Conservation (phyloP, 1,284 basidiomycete genomes). For the Puccinia polysora region DNA sequence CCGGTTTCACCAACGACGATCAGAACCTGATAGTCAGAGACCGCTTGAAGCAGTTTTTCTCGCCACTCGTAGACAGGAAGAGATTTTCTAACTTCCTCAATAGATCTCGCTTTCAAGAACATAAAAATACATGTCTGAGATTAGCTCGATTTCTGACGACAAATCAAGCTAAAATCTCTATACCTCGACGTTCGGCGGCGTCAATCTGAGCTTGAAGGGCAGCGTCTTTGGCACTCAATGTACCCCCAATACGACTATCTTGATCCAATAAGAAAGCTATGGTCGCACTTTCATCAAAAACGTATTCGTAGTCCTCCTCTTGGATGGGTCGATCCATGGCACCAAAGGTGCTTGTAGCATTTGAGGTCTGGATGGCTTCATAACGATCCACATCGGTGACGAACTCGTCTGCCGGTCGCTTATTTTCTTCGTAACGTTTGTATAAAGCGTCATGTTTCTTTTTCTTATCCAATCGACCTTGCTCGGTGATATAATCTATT, state of each 20-base stretch:
- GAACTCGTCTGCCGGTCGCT: constrained; percentile 73
- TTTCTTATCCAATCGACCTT: constrained; percentile 96
- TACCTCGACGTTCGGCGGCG: constrained; percentile 82
- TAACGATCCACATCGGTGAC: constrained; percentile 87
- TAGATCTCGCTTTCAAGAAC: constrained; percentile 64
- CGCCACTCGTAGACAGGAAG: constrained; percentile 83
- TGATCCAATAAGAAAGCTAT: constrained; percentile 83
- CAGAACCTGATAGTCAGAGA: constrained; percentile 72
- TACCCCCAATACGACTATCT: constrained; percentile 56
- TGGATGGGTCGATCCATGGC: constrained; percentile 81
- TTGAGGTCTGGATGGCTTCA: constrained; percentile 81
- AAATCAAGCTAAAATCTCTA: too few relatives aligned
- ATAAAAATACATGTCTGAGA: constrained; percentile 26
- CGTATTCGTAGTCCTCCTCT: constrained; percentile 84
- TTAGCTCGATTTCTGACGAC: too few relatives aligned
- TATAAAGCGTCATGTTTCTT: constrained; percentile 91
- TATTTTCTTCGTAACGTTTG: constrained; percentile 84
- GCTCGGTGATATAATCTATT: constrained; percentile 93
- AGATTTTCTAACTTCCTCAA: constrained; percentile 84
- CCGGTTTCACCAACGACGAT: constrained; percentile 60
- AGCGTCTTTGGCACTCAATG: constrained; percentile 77
- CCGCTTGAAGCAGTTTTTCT: constrained; percentile 78
- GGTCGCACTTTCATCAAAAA: constrained; percentile 94
- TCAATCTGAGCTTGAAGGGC: constrained; percentile 81
- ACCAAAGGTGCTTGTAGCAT: constrained; percentile 80